Base-by-base conservation (phyloP, 768 basidiomycete genomes). In the Mycena epipterygia region DNA sequence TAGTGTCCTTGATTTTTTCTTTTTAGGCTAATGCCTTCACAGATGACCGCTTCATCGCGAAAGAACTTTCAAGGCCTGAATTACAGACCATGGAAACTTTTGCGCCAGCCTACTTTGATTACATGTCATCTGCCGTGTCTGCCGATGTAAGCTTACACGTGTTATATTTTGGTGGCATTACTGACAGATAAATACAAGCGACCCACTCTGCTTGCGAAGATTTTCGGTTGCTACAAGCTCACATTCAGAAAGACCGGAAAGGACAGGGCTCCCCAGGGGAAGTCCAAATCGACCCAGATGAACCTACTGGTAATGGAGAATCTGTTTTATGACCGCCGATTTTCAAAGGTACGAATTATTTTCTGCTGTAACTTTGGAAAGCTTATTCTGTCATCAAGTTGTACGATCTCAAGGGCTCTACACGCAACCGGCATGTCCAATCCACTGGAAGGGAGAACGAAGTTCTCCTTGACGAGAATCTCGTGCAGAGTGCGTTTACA, bases 1-100 rank as follows among this genome's bases (percentile, higher is more conserved):
- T 73, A 41, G 2, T 41, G 27, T 23, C 29, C 48, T n/a, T 5
- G 12, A 58, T 27, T 48, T 23, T 1, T 42, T 37, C 5, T 52
- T 42, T 58, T 21, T 48, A n/a, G 2, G 46, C 49, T 17, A 52
- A 52, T 44, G 17, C 27, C 48, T 71, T 71, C 56, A 23, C 64
- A 98, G 97, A 99, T 77, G 96, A 99, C 79, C 95, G 98, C 8
- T 99, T 99, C 86, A 98, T 99, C 73, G 95, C 97, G 37, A 99
- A 99, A 76, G 97, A 98, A 74, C 88, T 99, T 30, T 97, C 97
- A 0, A 88, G 89, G 66, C 87, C 94, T 33, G 98, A 99, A 77
- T 83, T 98, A 73, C 95, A 97, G 78, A 95, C 95, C 0, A 94
- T 99, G 91, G 95, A 97, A 74, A 95, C 93, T 0, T 99, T 99